Conservation (phyloP, 2,329 filamentous ascomycete species). For the Cercospora berteroae region DNA sequence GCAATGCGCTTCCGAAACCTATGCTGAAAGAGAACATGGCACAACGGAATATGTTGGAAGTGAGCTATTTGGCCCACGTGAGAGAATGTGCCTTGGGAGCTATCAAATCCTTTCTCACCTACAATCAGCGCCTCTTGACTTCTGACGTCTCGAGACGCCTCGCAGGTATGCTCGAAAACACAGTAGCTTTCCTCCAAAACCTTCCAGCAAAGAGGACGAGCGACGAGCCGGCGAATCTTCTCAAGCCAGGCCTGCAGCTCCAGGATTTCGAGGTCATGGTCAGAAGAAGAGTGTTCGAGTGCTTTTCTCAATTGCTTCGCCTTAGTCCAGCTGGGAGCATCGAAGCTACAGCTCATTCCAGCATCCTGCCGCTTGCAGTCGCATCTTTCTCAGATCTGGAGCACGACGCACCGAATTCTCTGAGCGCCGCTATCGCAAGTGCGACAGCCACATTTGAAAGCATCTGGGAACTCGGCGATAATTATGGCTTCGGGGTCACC, state of each 20-base stretch:
- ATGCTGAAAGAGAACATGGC: conserved; percentile 88
- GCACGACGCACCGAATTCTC: conserved; percentile 76
- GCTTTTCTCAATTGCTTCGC: conserved; percentile 87
- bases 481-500: conserved; percentile 90
- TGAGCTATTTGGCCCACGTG: conserved; percentile 90
- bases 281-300: conserved; percentile 86
- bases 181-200: conserved; percentile 81
- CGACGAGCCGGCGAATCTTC: conserved; percentile 79
- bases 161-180: conserved; percentile 92
- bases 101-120: conserved; percentile 87
- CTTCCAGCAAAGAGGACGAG: conserved; percentile 79
- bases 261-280: conserved; percentile 92
- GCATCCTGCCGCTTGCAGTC: conserved; percentile 82
- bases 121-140: conserved; percentile 86
- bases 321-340: conserved; percentile 80
- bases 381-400: conserved; percentile 92
- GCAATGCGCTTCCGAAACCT: conserved; percentile 92
- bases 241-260: conserved; percentile 82
- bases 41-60: conserved; percentile 78
- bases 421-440: conserved; percentile 88
- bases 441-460: conserved; percentile 87
- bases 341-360: conserved; percentile 86
- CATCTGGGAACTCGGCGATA: conserved; percentile 92
- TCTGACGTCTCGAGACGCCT: conserved; percentile 92
- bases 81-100: conserved; percentile 90